Conservation (phyloP, 768 basidiomycete genomes). For the Boletus pseudo-olivaceus region DNA sequence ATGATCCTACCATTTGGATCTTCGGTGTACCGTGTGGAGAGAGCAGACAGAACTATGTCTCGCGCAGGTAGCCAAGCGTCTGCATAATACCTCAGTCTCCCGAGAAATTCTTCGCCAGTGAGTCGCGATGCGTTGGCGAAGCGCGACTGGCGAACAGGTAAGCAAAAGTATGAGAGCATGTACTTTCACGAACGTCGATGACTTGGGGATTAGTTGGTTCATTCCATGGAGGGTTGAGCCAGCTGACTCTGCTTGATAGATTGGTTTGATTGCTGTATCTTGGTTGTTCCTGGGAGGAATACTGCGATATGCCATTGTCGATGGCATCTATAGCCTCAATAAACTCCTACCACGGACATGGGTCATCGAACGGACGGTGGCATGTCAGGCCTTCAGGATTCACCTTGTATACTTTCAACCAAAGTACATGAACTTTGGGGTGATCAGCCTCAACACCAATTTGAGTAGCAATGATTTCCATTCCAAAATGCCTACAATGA, state of each 20-base stretch:
- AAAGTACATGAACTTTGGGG: slow-evolving; percentile 66
- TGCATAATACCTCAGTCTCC: slow-evolving; percentile 74
- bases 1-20: slow-evolving; percentile 78
- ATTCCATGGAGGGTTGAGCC: slow-evolving; percentile 93
- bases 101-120: slow-evolving; percentile 82
- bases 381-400: neutral
- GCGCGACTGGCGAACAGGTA: slow-evolving; percentile 43
- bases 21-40: slow-evolving; percentile 50
- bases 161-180: slow-evolving; percentile 6
- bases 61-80: slow-evolving; percentile 93
- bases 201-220: slow-evolving; percentile 60
- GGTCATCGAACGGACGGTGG: neutral
- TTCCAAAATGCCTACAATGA: slow-evolving; percentile 74
- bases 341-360: slow-evolving; percentile 57
- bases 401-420: slow-evolving; percentile 88
- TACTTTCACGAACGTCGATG: slow-evolving; percentile 59
- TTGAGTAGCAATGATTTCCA: slow-evolving; percentile 72
- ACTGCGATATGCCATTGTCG: slow-evolving; percentile 92
- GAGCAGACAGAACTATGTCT: slow-evolving; percentile 64
- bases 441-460: slow-evolving; percentile 51
- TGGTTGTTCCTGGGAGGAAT: slow-evolving; percentile 59
- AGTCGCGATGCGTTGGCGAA: slow-evolving; percentile 80
- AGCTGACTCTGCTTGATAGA: slow-evolving; percentile 76
- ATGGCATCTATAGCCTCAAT: slow-evolving; percentile 93
- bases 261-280: slow-evolving; percentile 79